Evolutionary conservation across 345 rosid species (phyloP), one percentile per base, ranked within the genome.

Genomic region (Ceriops tagal): DNA sequence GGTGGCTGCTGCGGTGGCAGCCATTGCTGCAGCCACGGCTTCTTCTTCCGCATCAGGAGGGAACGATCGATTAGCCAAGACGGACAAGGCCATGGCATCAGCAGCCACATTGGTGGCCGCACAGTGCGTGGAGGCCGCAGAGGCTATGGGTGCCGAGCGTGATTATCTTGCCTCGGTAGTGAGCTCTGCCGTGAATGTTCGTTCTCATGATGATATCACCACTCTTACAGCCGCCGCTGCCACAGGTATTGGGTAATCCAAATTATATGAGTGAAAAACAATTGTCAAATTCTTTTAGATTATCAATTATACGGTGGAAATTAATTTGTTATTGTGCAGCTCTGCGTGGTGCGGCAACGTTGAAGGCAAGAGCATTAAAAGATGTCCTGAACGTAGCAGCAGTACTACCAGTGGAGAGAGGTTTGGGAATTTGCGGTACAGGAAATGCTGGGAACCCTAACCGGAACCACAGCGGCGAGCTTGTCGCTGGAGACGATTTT

Each of bases 171-270:
- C 96, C 34, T 87, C 93, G 2, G 83, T 91, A 11, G 88, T 93
- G 43, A 89, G 92, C 87, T 91, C 97, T 1, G 93, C 98, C 0
- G 97, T 93, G 53, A 93, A 88, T 49, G 97, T 93, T 35, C 88
- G 80, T 64, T 91, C 97, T 8, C 92, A 87, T 19, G 97, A 89
- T 68, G 96, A 89, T 63, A 87, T 93, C 67, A 72, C 85, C 28
- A 91, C 97, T 27, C 92, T 93, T n/a, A 93, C 95, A 19, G 96
- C 97, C 28, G 98, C 96, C 4, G 97, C 97, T 59, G 99, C 99
- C 26, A 92, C 98, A 32, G 96, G 98, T 91, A 85, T 20, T 58
- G 61, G 18, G 49, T 43, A 13, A 43, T 13, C 49, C 49, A 13
- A 43, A 43, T 43, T 43, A 43, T 43, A 13, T 13, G 49, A 43